Evolutionary conservation across 192 early-diverging fungal genomes (phyloP), one percentile per base, ranked within the genome.

Genomic region (Diversispora epigaea): DNA sequence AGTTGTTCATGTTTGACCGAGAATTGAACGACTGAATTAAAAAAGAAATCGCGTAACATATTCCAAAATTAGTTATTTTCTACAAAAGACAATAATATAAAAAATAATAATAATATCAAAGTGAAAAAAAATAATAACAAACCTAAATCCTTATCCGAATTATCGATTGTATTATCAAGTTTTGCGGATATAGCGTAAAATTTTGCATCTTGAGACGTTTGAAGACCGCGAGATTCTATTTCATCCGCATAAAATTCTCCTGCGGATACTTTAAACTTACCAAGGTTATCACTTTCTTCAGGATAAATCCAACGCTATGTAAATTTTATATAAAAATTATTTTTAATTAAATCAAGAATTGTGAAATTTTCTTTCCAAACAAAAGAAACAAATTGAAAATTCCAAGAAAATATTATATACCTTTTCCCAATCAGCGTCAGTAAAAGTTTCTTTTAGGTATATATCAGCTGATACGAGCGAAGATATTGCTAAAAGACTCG

Each of bases 381-480:
- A 76, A 80, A 80, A 5, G 15, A 74, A 17, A 76, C 41, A 65
- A 50, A 32, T 21, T 17, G 22, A 54, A 50, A 43, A 22, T 55
- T 73, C 10, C 6, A 58, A 21, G 6, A 22, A 49, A 17, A 43
- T 43, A 40, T 46, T 6, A 52, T 60, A 10, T 83, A 82, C 84
- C 62, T 88, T 82, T 57, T 83, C 83, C 89, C 87, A 88, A 41
- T 75, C 81, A 65, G 76, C 78, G 55, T 86, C 84, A 55, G 85
- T 82, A 77, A 98, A 98, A 69, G 89, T 91, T 85, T 98, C 95
- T 79, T 95, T 85, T 70, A 94, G 89, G 86, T 93, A 96, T 58
- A 93, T 85, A 68, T 93, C 89, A 73, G 89, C 89, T 62, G 39
- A 62, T 39, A 32, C 17, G 39, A 62, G 22, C 6, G 19, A 15